Evolutionary conservation across 805 yeast species (phyloP).

Genomic region (Saccharomycopsis olivae): DNA sequence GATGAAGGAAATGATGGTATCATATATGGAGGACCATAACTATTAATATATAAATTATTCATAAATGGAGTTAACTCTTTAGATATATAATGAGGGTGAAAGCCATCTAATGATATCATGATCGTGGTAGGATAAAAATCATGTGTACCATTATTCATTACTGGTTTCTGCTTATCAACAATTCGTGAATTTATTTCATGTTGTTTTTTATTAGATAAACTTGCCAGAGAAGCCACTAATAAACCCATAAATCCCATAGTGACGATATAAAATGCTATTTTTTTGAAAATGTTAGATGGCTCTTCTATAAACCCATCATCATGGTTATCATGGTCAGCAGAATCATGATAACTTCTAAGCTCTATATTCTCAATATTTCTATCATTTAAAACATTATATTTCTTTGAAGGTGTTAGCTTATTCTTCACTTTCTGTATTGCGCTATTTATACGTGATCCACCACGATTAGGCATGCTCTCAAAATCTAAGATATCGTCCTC

Average conservation of each 20-base stretch:
- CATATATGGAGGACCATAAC: slow-evolving; percentile 72
- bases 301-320: neutral
- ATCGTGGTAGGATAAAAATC: slow-evolving; percentile 71
- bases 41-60: slow-evolving; percentile 42
- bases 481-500: slow-evolving; percentile 3
- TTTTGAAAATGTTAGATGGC: neutral
- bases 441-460: slow-evolving; percentile 17
- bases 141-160: slow-evolving; percentile 51
- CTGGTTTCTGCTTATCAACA: slow-evolving; percentile 18
- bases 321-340: slow-evolving; percentile 2
- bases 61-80: slow-evolving; percentile 58
- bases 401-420: neutral
- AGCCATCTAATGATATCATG: slow-evolving; percentile 74
- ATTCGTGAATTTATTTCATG: neutral
- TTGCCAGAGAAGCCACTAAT: slow-evolving; percentile 7
- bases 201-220: slow-evolving; percentile 11
- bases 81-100: slow-evolving; percentile 81
- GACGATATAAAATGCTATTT: neutral
- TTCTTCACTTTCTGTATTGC: neutral
- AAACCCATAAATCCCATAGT: slow-evolving; percentile 3
- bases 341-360: neutral
- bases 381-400: neutral
- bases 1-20: slow-evolving; percentile 80
- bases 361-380: neutral
- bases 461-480: slow-evolving; percentile 17